phyloP scores from a whole-genome alignment of 306 rosid species.

The Dryas alaskensis region DNA sequence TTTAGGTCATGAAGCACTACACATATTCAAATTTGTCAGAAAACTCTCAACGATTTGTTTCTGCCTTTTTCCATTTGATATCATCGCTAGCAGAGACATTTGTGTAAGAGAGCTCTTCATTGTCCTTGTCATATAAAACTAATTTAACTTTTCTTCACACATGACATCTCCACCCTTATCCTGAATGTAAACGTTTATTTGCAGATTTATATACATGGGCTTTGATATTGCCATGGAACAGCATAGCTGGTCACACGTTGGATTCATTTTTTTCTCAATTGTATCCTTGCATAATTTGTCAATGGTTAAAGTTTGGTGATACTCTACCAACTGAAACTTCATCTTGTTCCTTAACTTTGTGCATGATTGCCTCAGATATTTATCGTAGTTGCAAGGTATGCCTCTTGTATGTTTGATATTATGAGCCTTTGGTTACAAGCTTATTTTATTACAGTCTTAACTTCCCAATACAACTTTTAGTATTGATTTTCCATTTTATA shows the following conservation, averaged over 20 bases:
- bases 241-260: conserved; percentile 99
- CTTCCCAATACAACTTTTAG: background rate
- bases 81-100: conserved; percentile 98
- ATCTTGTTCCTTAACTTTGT: conserved; percentile 46
- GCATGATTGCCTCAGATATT: conserved; percentile 58
- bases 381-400: conserved; percentile 88
- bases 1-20: conserved; percentile 98
- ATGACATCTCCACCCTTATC: conserved; percentile 15
- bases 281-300: conserved; percentile 63
- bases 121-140: conserved; percentile 19
- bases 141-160: conserved; percentile 18
- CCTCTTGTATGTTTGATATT: conserved; percentile 18
- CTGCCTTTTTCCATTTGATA: conserved; percentile 88
- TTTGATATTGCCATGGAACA: conserved; percentile 98
- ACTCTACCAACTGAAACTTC: conserved; percentile 25
- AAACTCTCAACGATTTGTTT: conserved; percentile 85
- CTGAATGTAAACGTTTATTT: conserved; percentile 22
- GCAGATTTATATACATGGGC: conserved; percentile 99
- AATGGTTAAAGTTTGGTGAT: conserved; percentile 13
- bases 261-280: conserved; percentile 95
- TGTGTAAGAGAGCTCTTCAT: conserved; percentile 56
- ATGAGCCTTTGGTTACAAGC: conserved; percentile 18
- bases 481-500: background rate
- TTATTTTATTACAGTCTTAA: conserved; percentile 24
- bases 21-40: conserved; percentile 85